Evolutionary conservation across 176 grass and related monocot genomes (phyloP), one percentile per base, ranked within the genome.

Genomic region (Panicum miliaceum): DNA sequence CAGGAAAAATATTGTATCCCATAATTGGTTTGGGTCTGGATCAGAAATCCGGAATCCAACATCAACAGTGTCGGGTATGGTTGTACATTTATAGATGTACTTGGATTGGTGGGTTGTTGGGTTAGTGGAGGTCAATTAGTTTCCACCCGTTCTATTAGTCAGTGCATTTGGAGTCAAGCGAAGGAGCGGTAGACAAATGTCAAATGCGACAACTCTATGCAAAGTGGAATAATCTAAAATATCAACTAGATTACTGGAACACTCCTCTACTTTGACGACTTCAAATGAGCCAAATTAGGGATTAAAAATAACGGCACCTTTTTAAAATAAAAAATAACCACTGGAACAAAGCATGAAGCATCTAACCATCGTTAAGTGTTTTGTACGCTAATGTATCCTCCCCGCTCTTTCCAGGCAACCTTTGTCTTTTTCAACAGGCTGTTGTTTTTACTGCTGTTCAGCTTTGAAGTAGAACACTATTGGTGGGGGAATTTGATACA

Each of bases 191-290:
- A 83, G 88, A 86, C 80, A 90, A 83, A 86, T 90, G 73, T 86
- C 84, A 90, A 86, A 83, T 60, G 50, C 79, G 79, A 53, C 89
- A 53, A 83, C 89, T 67, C 79, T 86, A 79, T 83, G 89, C 67
- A 68, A 60, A 61, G 40, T 73, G 59, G 40, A 83, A 86, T 78
- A 72, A 45, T 56, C 20, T 58, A 89, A 25, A 73, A 73, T 74
- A 82, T 78, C 32, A 35, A 70, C 26, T 74, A 75, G 23, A 43
- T 69, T 57, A 69, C 37, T 81, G 22, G 79, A 79, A 53, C 40
- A 67, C 36, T 74, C 59, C 75, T 86, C 67, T 79, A 79, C 41
- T 79, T 79, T 86, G 84, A 83, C 80, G n/a, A 36, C 74, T 79
- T 90, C 89, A 75, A 66, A 90, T 52, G 59, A 79, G 80, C 59